Evolutionary conservation across 176 grass and related monocot species (phyloP).

Genomic region (Rhynchospora tenuis): DNA sequence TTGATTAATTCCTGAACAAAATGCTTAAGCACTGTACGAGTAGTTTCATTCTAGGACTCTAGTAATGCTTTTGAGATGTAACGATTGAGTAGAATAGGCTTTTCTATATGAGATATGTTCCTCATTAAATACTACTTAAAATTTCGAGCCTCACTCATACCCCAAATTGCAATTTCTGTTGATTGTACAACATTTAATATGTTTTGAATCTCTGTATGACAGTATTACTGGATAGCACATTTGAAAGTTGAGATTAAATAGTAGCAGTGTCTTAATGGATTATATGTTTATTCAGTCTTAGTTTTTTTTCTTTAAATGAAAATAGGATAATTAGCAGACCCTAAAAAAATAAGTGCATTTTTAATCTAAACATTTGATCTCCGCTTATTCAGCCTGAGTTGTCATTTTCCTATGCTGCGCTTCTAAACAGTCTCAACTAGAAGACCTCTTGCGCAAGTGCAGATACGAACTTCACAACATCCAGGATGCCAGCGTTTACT

Average conservation of each 20-base stretch:
- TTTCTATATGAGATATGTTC: background rate
- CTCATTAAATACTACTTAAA: background rate
- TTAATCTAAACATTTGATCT: background rate
- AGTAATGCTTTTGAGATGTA: background rate
- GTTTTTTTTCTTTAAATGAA: background rate
- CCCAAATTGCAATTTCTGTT: background rate
- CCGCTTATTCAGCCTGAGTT: background rate
- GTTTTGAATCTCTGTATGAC: too few relatives aligned
- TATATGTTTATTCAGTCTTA: background rate
- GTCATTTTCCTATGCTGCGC: background rate
- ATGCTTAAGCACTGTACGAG: background rate
- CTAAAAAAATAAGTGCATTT: background rate
- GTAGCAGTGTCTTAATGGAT: background rate
- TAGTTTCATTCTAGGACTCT: background rate
- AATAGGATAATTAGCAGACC: background rate
- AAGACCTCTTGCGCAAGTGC: background rate
- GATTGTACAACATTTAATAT: too few relatives aligned
- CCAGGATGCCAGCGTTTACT: background rate
- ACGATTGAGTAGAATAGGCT: background rate
- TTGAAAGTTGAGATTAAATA: too few relatives aligned
- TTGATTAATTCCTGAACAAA: conserved; percentile 36
- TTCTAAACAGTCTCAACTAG: background rate
- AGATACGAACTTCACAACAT: background rate
- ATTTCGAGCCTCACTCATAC: background rate
- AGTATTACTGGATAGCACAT: too few relatives aligned